A percentile compares a stretch with the other conserved stretches of the same genome.
phyloP scores from a whole-genome alignment of 441 rosid species.

The Raphanus hybrid region DNA sequence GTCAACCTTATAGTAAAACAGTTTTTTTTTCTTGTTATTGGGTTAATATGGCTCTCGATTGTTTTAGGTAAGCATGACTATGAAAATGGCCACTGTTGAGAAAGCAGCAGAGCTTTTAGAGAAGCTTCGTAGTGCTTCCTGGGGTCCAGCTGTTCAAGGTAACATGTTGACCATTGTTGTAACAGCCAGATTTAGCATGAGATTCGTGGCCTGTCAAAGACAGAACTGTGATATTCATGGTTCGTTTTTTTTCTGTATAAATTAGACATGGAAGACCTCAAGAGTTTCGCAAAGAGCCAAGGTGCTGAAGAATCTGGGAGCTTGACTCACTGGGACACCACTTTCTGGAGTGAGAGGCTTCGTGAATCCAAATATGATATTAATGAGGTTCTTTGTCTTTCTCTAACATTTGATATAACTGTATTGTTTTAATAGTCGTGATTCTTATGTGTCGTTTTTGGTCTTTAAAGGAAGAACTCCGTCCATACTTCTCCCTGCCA shows the following conservation, averaged over 20 bases:
- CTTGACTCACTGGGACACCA: slow-evolving; percentile 83
- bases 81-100: slow-evolving; percentile 93
- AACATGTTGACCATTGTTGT: slow-evolving; percentile 28
- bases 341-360: slow-evolving; percentile 96
- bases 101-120: slow-evolving; percentile 85
- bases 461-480: slow-evolving; percentile 73
- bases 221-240: not conserved
- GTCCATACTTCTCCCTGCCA: slow-evolving; percentile 91
- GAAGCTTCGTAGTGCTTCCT: slow-evolving; percentile 83
- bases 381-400: slow-evolving; percentile 66
- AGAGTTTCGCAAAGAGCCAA: slow-evolving; percentile 69
- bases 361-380: slow-evolving; percentile 91
- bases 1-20: slow-evolving; percentile 9
- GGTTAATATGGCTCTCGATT: slow-evolving; percentile 30
- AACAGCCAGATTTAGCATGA: slow-evolving; percentile 1
- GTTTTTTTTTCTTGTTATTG: slow-evolving; percentile 15
- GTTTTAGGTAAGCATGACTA: slow-evolving; percentile 88
- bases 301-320: slow-evolving; percentile 74
- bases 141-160: slow-evolving; percentile 92
- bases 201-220: not conserved
- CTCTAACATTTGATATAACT: not conserved
- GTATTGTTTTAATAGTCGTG: slow-evolving; percentile 16
- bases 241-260: slow-evolving; percentile 5
- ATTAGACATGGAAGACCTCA: slow-evolving; percentile 85
- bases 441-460: slow-evolving; percentile 24